A percentile compares a stretch with the other conserved stretches of the same genome.
These are phyloP conservation scores for Musa acuminata DNA, from an alignment of 176 grass and related monocot species.

Conservation along the genomic window DNA sequence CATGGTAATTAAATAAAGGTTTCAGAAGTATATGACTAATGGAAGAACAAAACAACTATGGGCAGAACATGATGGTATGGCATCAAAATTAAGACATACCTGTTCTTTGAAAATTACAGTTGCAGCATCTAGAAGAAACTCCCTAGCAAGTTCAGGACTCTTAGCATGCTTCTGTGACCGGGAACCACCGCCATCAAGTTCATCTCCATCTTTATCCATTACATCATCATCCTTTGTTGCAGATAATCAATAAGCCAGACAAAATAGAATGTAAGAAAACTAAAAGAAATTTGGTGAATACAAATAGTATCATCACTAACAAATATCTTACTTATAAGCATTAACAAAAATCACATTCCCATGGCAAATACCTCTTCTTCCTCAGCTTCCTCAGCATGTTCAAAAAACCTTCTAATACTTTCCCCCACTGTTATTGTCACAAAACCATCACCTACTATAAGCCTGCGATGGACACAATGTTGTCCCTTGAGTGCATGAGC, in stretches of 20 bases:
- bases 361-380: conserved; percentile 78
- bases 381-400: conserved; percentile 93
- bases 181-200: conserved; percentile 57
- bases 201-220: conserved; percentile 85
- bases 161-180: conserved; percentile 91
- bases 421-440: conserved; percentile 79
- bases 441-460: conserved; percentile 73
- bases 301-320: too few species aligned
- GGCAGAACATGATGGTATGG: background rate
- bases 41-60: background rate
- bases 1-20: background rate
- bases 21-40: background rate
- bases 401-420: conserved; percentile 78
- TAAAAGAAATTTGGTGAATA: background rate
- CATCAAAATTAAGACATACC: conserved; percentile 23
- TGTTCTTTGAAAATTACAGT: conserved; percentile 97
- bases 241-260: conserved; percentile 8
- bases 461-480: conserved; percentile 72
- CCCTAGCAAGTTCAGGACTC: conserved; percentile 91
- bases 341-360: background rate
- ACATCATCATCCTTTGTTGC: conserved; percentile 68
- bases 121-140: conserved; percentile 94
- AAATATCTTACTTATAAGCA: background rate
- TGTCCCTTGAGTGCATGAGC: conserved; percentile 92
- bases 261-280: conserved; percentile 10